Base-by-base conservation (phyloP, 2,329 filamentous ascomycete species). In the Bipolaris gigantea region DNA sequence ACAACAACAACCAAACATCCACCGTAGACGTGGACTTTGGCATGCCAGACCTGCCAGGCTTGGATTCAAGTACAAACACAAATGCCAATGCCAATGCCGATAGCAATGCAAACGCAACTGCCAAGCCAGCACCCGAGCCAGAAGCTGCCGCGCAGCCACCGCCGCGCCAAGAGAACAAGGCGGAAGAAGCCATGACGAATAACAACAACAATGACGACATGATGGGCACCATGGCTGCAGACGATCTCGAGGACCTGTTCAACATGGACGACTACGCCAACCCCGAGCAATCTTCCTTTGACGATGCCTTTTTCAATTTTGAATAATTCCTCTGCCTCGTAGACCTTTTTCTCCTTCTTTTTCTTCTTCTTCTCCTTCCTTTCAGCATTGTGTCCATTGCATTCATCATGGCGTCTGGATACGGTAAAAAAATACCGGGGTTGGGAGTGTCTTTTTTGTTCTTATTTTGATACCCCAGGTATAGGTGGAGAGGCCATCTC, bases 231-330 rank as follows among this genome's bases (percentile, higher is more conserved):
- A 70, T 72, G 65, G 56, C 59, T 3, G 64, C 66, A 0, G 66
- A 73, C 45, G 61, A 71, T 35, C 58, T 74, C 5, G 69, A 74
- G 7, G 72, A 73, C 23, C 61, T 74, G 4, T 73, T 73, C 59
- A 67, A 71, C 48, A 56, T 72, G 49, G 72, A 73, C 44, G 64
- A 69, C 36, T 70, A 72, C 42, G 65, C 65, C 30, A 70, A 72
- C 33, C 63, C 66, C 0, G 71, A 72, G 43, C 62, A 60, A 13
- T 72, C 69, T 4, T 65, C 73, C 16, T 76, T 76, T 52, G 70
- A 76, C 48, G 70, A 75, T 39, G 74, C 72, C 3, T 75, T 74
- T 48, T 74, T 74, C 58, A 69, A 71, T 10, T 71, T 72, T 32
- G 70, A 66, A 10, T 61, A 65, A 27, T 35, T 43, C 8, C 13